A percentile compares a stretch with the other conserved stretches of the same genome.
These are phyloP conservation scores for Sextonia rubra DNA, from an alignment of 164 flowering plant genomes.

Conservation along the genomic window DNA sequence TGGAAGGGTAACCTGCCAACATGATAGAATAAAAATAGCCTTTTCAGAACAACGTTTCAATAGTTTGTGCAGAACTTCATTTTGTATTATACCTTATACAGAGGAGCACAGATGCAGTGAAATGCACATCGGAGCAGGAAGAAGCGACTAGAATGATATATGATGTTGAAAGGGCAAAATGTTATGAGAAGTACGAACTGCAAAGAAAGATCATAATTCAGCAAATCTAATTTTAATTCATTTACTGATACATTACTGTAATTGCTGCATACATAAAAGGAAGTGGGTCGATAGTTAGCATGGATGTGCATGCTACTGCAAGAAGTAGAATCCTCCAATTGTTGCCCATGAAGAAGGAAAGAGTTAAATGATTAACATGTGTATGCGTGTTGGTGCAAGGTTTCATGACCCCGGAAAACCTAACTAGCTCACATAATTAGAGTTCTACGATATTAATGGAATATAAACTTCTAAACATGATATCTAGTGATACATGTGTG, in stretches of 20 bases:
- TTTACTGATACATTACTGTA: background rate
- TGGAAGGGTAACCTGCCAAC: conserved; percentile 49
- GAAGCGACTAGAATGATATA: conserved; percentile 63
- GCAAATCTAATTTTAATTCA: background rate
- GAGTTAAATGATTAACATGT: background rate
- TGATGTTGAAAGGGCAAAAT: conserved; percentile 56
- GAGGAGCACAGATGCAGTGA: conserved; percentile 58
- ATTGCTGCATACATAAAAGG: background rate
- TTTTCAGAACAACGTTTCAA: background rate
- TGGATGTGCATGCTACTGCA: background rate
- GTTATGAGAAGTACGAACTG: conserved; percentile 37
- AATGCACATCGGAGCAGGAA: conserved; percentile 42
- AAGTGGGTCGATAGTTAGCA: background rate
- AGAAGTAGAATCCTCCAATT: background rate
- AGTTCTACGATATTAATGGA: no score
- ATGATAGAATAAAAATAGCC: background rate
- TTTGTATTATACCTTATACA: conserved; percentile 47
- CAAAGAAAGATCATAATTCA: conserved; percentile 9
- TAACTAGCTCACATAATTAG: no score
- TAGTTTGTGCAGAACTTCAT: background rate
- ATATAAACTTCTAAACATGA: no score
- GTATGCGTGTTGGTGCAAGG: background rate
- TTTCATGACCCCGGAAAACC: background rate
- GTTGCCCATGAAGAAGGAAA: background rate
- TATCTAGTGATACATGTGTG: no score